Percentiles rank a stretch among this genome's conserved stretches.
These are phyloP conservation scores for Coniochaeta hoffmannii DNA, from an alignment of 2,329 filamentous ascomycete species.

Conservation along the genomic window DNA sequence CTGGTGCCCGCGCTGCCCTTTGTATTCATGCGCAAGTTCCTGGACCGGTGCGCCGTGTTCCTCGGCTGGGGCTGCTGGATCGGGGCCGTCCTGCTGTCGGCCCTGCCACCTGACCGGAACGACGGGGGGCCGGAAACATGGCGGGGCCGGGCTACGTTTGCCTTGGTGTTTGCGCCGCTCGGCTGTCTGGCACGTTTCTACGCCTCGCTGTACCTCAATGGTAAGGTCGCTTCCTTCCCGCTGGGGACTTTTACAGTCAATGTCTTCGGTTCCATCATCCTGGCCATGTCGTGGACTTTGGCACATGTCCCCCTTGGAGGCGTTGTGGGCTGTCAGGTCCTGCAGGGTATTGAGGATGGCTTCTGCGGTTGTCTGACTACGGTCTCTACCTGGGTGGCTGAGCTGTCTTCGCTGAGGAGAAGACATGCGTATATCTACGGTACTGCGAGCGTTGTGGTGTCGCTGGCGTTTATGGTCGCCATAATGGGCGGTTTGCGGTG, in stretches of 20 bases:
- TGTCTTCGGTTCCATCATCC: slow-evolving; percentile 63
- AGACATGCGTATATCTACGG: slow-evolving; percentile 62
- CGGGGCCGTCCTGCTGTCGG: slow-evolving; percentile 63
- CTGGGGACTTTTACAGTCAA: slow-evolving; percentile 83
- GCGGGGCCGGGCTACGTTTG: slow-evolving; percentile 69
- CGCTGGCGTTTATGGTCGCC: slow-evolving; percentile 53
- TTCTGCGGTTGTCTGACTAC: slow-evolving; percentile 63
- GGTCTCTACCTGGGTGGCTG: slow-evolving; percentile 59
- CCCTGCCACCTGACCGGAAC: slow-evolving; percentile 56
- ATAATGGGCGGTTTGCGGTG: slow-evolving; percentile 72
- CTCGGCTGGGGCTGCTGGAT: slow-evolving; percentile 72
- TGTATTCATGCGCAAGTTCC: slow-evolving; percentile 42
- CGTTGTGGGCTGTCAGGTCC: slow-evolving; percentile 52
- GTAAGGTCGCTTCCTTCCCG: slow-evolving; percentile 59
- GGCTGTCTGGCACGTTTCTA: slow-evolving; percentile 75
- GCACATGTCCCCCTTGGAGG: slow-evolving; percentile 56
- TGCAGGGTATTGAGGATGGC: slow-evolving; percentile 58
- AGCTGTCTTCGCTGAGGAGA: slow-evolving; percentile 44
- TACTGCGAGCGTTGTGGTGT: slow-evolving; percentile 47
- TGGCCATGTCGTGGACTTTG: slow-evolving; percentile 73
- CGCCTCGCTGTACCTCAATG: slow-evolving; percentile 63
- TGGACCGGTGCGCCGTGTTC: slow-evolving; percentile 58
- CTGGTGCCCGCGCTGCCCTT: slow-evolving; percentile 55
- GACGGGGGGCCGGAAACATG: slow-evolving; percentile 47
- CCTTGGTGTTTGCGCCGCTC: slow-evolving; percentile 73